These are phyloP conservation scores for Cnidoscolus chayamansa DNA, from an alignment of 441 rosid species.

Conservation along the genomic window DNA sequence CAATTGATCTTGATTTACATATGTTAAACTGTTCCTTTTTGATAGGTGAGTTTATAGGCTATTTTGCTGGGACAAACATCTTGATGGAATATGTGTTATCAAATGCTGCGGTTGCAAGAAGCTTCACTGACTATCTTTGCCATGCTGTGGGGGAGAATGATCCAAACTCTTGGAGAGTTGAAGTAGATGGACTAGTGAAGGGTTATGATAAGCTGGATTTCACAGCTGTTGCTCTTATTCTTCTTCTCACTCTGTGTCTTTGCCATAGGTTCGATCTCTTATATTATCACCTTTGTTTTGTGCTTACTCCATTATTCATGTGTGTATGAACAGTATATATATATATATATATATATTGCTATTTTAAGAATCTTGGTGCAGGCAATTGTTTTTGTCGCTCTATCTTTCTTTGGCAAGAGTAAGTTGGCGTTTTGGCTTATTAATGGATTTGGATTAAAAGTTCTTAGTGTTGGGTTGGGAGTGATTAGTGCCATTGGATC, in stretches of 20 bases:
- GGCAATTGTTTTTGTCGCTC: neutral
- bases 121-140: constrained; percentile 75
- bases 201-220: constrained; percentile 83
- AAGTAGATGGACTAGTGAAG: constrained; percentile 49
- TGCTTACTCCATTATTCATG: neutral
- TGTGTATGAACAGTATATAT: neutral
- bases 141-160: constrained; percentile 56
- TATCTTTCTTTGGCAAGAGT: neutral
- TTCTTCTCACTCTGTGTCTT: constrained; percentile 77
- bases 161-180: constrained; percentile 63
- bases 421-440: constrained; percentile 4
- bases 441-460: constrained; percentile 8
- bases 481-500: constrained; percentile 8
- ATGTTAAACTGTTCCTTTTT: neutral
- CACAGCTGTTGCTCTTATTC: constrained; percentile 74
- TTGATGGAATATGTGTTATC: constrained; percentile 87
- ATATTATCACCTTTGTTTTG: neutral
- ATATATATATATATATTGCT: neutral
- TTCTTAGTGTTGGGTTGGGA: neutral
- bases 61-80: constrained; percentile 85
- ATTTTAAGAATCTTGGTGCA: constrained; percentile 8
- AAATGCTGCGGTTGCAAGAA: constrained; percentile 88
- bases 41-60: constrained; percentile 81
- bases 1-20: neutral
- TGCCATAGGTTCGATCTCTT: constrained; percentile 62